Evolutionary conservation across 345 rosid species (phyloP).

Genomic region (Salix arbutifolia): DNA sequence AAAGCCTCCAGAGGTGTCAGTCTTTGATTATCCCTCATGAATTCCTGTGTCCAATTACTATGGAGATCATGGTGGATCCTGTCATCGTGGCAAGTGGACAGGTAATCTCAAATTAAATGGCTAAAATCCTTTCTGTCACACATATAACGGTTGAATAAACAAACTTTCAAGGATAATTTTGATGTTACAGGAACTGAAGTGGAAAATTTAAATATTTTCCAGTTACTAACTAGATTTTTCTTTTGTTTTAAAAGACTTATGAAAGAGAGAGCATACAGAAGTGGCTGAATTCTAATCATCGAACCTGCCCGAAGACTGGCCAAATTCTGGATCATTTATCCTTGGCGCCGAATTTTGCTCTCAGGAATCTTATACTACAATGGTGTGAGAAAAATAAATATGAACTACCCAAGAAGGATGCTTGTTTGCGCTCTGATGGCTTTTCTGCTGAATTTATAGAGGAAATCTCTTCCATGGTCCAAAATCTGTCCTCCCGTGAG

Average conservation of each 20-base stretch:
- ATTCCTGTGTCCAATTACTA: slow-evolving; percentile 52
- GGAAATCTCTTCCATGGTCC: slow-evolving; percentile 39
- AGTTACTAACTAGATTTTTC: not conserved
- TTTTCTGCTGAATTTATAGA: slow-evolving; percentile 32
- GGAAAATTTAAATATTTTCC: not conserved
- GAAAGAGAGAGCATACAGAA: slow-evolving; percentile 54
- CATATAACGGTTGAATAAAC: not conserved
- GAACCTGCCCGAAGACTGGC: slow-evolving; percentile 63
- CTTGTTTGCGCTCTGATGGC: slow-evolving; percentile 9
- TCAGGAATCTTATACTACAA: slow-evolving; percentile 50
- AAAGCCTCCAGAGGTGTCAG: slow-evolving; percentile 33
- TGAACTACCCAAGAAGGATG: slow-evolving; percentile 45
- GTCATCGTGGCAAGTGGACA: slow-evolving; percentile 66
- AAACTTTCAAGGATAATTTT: not conserved
- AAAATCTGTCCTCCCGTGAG: slow-evolving; percentile 34
- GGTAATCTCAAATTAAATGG: slow-evolving; percentile 29
- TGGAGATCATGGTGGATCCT: slow-evolving; percentile 64
- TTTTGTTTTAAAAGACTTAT: slow-evolving; percentile 38
- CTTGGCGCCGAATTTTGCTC: slow-evolving; percentile 52
- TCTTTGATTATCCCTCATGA: slow-evolving; percentile 44
- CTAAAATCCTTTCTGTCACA: not conserved
- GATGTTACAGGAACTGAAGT: not conserved
- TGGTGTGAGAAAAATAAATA: slow-evolving; percentile 54
- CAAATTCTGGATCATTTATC: slow-evolving; percentile 43
- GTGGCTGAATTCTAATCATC: slow-evolving; percentile 53